These are phyloP conservation scores for Strobilomyces echinocephalus DNA, from an alignment of 768 basidiomycete species.

Conservation along the genomic window DNA sequence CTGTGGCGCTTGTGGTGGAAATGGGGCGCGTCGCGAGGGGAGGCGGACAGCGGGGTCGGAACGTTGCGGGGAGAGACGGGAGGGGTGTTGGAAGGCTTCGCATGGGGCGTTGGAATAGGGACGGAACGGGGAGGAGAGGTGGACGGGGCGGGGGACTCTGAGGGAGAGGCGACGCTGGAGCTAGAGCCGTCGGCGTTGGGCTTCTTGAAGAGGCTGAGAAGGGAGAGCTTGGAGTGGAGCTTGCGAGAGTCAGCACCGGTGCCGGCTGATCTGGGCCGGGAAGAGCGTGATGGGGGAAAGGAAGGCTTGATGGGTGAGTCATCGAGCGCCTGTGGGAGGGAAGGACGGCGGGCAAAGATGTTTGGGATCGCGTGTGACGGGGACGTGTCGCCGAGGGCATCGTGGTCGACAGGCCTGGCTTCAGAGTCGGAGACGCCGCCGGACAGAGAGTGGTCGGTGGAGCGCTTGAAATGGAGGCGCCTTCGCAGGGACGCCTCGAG, in stretches of 20 bases:
- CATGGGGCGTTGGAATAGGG: constrained; percentile 19
- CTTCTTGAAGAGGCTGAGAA: constrained; percentile 73
- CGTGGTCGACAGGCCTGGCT: constrained; percentile 14
- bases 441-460: constrained; percentile 65
- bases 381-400: constrained; percentile 4
- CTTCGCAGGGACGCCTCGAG: constrained; percentile 33
- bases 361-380: constrained; percentile 13
- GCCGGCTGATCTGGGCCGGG: constrained; percentile 70
- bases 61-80: constrained; percentile 29
- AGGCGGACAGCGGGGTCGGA: constrained; percentile 23
- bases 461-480: constrained; percentile 69
- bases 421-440: constrained; percentile 33
- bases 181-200: constrained; percentile 35
- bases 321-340: constrained; percentile 52
- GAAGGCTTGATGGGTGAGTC: constrained; percentile 31
- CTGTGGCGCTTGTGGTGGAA: constrained; percentile 18
- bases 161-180: constrained; percentile 32
- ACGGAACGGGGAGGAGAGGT: constrained; percentile 27
- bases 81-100: constrained; percentile 12
- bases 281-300: constrained; percentile 30
- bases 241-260: constrained; percentile 56
- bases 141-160: constrained; percentile 26
- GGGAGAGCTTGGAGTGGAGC: constrained; percentile 66
- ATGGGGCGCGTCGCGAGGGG: constrained; percentile 26
- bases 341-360: constrained; percentile 54